Evolutionary conservation across 1,284 basidiomycete species (phyloP).

Genomic region (Neonothopanus nambi): DNA sequence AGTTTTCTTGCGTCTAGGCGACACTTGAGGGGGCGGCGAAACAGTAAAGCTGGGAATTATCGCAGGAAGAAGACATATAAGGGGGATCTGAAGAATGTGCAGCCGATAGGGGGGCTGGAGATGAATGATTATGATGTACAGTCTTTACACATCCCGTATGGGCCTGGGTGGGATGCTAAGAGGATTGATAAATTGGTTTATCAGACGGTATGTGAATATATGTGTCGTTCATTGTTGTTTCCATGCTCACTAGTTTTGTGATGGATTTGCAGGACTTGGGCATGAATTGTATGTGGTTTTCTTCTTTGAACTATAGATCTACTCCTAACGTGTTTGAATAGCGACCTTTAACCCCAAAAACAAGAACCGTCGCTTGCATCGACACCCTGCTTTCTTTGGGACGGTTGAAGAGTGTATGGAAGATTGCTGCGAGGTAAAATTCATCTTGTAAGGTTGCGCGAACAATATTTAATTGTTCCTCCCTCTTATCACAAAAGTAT

Average conservation of each 20-base stretch:
- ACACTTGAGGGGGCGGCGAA: conserved; percentile 44
- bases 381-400: conserved; percentile 64
- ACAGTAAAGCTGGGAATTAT: conserved; percentile 26
- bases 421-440: conserved; percentile 56
- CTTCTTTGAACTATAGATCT: not conserved
- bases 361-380: conserved; percentile 55
- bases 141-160: conserved; percentile 61
- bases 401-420: conserved; percentile 54
- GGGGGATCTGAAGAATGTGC: conserved; percentile 52
- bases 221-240: not conserved
- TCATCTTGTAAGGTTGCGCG: not conserved
- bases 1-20: conserved; percentile 47
- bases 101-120: conserved; percentile 43
- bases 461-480: no score
- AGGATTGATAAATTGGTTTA: conserved; percentile 60
- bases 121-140: conserved; percentile 62
- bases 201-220: conserved; percentile 40
- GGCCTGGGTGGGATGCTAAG: conserved; percentile 58
- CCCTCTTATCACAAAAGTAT: conserved; percentile 29
- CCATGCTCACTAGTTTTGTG: conserved; percentile 1
- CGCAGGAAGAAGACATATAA: conserved; percentile 39
- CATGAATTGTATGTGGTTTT: conserved; percentile 52
- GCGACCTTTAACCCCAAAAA: conserved; percentile 64
- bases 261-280: conserved; percentile 37
- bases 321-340: conserved; percentile 23